Percentiles rank a stretch among this genome's conserved stretches.
These are phyloP conservation scores for Perkinsus chesapeaki DNA, from an alignment of 169 alveolate genomes.

Conservation along the genomic window DNA sequence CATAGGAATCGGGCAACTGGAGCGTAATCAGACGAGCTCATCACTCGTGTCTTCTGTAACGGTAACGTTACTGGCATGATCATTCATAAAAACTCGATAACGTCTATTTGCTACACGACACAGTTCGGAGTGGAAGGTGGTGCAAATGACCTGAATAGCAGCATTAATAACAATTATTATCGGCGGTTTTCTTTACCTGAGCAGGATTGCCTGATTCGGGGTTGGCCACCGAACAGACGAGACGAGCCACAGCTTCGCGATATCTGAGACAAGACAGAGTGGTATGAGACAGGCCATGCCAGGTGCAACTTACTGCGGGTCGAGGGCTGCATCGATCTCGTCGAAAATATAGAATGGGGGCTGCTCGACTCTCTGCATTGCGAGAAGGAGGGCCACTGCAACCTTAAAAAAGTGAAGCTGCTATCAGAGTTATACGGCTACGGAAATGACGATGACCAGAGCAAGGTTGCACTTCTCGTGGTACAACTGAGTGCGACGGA, in stretches of 20 bases:
- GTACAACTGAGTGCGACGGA: neutral
- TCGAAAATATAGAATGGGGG: slow-evolving; percentile 37
- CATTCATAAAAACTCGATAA: neutral
- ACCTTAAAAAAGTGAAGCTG: neutral
- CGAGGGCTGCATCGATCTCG: slow-evolving; percentile 41
- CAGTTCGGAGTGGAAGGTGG: neutral
- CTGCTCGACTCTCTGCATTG: slow-evolving; percentile 34
- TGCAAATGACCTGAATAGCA: neutral
- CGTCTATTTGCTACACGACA: neutral
- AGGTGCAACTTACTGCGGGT: slow-evolving; percentile 17
- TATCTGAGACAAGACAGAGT: slow-evolving; percentile 21
- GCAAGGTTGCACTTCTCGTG: neutral
- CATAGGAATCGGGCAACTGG: too few species aligned
- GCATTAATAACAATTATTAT: neutral
- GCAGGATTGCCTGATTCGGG: neutral
- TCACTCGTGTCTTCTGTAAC: too few species aligned
- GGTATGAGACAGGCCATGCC: neutral
- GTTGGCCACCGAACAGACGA: neutral
- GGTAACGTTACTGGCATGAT: neutral
- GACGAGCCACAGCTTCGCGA: neutral
- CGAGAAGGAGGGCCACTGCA: slow-evolving; percentile 36
- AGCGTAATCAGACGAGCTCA: too few species aligned
- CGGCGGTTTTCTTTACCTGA: neutral
- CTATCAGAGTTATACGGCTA: neutral
- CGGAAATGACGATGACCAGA: neutral